Conservation (phyloP, 257 asterid species). For the Salvia splendens region DNA sequence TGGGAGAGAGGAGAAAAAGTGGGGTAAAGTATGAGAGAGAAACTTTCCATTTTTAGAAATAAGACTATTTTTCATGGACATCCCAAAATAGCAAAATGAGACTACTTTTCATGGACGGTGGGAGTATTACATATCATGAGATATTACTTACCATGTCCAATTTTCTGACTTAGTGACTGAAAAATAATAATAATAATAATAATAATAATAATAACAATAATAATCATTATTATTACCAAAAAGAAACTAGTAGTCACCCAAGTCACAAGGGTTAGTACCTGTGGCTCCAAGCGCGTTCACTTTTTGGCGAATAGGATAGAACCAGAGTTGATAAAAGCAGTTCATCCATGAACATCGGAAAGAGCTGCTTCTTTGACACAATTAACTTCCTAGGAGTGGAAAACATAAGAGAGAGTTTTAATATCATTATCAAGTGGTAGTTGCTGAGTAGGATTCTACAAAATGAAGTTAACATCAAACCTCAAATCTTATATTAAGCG, state of each 20-base stretch:
- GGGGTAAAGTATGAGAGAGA: no score
- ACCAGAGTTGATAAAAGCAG: slow-evolving; percentile 64
- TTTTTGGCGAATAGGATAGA: slow-evolving; percentile 83
- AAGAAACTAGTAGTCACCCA: background rate
- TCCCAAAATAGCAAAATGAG: no score
- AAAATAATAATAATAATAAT: background rate
- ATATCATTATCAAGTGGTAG: slow-evolving; percentile 7
- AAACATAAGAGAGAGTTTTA: background rate
- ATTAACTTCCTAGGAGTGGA: slow-evolving; percentile 62
- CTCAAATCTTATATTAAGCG: slow-evolving; percentile 12
- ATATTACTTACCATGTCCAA: slow-evolving; percentile 7
- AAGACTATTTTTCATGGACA: no score
- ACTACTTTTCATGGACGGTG: no score
- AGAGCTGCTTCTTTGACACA: slow-evolving; percentile 50
- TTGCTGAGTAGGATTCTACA: background rate
- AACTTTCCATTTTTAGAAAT: no score
- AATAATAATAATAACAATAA: no score
- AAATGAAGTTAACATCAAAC: slow-evolving; percentile 19
- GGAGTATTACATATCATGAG: background rate
- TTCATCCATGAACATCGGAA: slow-evolving; percentile 61
- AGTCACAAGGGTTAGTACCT: slow-evolving; percentile 41
- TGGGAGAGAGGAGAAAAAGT: no score
- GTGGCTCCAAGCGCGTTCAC: slow-evolving; percentile 97
- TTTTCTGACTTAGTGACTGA: slow-evolving; percentile 2
- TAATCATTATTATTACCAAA: background rate